phyloP scores from a whole-genome alignment of 208 protist species.

The Leptomonas seymouri region DNA sequence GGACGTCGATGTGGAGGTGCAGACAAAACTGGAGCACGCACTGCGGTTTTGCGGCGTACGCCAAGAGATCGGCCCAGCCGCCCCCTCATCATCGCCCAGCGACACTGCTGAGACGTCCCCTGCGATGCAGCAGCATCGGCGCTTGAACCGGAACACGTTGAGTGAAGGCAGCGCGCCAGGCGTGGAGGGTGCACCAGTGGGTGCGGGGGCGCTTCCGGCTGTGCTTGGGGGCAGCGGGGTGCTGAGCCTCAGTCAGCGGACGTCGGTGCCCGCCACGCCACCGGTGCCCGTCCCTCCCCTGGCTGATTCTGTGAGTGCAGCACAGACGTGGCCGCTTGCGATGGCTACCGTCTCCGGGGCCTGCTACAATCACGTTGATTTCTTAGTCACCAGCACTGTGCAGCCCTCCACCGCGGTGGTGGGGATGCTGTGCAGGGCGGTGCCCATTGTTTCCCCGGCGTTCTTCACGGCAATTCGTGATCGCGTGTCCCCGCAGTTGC shows the following conservation, averaged over 20 bases:
- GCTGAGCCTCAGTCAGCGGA: constrained; percentile 17
- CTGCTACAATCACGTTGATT: constrained; percentile 30
- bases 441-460: constrained; percentile 59
- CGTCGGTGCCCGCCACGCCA: constrained; percentile 30
- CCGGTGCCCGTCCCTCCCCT: constrained; percentile 6
- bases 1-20: constrained; percentile 41
- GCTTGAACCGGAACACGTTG: constrained; percentile 6
- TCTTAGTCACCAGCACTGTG: constrained; percentile 40
- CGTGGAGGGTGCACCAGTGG: neutral
- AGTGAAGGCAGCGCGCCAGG: constrained; percentile 5
- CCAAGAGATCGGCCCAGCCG: constrained; percentile 3
- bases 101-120: neutral
- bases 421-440: constrained; percentile 57
- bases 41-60: constrained; percentile 58
- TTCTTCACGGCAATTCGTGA: constrained; percentile 58
- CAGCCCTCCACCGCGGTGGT: constrained; percentile 59
- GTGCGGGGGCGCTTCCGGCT: neutral
- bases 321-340: neutral
- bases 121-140: neutral
- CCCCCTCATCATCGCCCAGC: neutral
- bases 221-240: constrained; percentile 16
- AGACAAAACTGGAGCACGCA: constrained; percentile 47
- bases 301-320: neutral
- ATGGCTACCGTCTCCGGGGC: neutral
- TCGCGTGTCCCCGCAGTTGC: constrained; percentile 44